phyloP scores from a whole-genome alignment of 2,329 filamentous ascomycete genomes.

The Graphilbum fragrans region DNA sequence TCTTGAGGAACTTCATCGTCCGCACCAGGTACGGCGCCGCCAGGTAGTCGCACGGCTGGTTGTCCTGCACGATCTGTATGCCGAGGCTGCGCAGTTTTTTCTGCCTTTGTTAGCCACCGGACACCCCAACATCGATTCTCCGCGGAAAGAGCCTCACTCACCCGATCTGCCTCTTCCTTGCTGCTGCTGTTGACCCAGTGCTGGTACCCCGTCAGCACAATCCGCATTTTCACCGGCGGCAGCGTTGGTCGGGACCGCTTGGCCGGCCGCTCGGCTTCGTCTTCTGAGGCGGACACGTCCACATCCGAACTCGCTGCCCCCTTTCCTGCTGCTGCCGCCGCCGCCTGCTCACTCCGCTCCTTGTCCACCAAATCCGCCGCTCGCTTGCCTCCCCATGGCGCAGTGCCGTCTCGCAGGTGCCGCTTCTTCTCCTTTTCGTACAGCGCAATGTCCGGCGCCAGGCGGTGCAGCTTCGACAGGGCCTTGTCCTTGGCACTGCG shows the following conservation, averaged over 20 bases:
- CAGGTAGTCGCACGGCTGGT: constrained; percentile 67
- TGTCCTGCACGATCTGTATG: constrained; percentile 67
- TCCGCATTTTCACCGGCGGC: constrained; percentile 56
- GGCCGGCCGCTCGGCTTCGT: constrained; percentile 35
- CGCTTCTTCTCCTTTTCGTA: constrained; percentile 94
- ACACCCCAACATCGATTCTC: neutral
- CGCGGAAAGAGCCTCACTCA: constrained; percentile 29
- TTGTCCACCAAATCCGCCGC: constrained; percentile 47
- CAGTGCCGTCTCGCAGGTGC: constrained; percentile 30
- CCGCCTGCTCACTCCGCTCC: constrained; percentile 42
- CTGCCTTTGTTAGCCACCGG: constrained; percentile 27
- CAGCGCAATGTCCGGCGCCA: constrained; percentile 74
- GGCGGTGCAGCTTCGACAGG: constrained; percentile 58
- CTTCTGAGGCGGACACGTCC: constrained; percentile 8
- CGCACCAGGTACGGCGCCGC: constrained; percentile 79
- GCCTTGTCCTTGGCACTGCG: constrained; percentile 85
- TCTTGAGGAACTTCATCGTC: constrained; percentile 87
- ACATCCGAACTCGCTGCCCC: constrained; percentile 25
- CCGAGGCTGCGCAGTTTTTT: constrained; percentile 73
- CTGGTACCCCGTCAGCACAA: constrained; percentile 76
- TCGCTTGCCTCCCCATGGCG: constrained; percentile 50
- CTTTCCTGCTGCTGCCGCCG: constrained; percentile 35
- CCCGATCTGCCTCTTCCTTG: constrained; percentile 70
- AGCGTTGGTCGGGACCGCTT: constrained; percentile 53
- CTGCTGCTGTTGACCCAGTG: constrained; percentile 64